Base-by-base conservation (phyloP, 345 rosid genomes). In the Barbarea vulgaris region DNA sequence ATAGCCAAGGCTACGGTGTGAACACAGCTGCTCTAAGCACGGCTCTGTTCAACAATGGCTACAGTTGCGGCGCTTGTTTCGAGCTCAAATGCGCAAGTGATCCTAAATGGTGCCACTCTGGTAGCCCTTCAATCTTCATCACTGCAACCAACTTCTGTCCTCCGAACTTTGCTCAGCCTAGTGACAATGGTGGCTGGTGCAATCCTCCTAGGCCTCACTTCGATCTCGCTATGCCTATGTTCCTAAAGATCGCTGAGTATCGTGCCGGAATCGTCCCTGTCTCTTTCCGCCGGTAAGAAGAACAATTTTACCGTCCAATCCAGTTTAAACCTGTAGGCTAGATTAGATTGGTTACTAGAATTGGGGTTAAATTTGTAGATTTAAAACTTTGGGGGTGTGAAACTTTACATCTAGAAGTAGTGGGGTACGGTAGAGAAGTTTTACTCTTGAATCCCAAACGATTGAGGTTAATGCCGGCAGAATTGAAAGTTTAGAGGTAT, bases 21-120 rank as follows among this genome's bases (percentile, higher is more conserved):
- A 87, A 85, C 87, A 89, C 93, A 17, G 91, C 93, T 36, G 93
- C 93, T 41, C 67, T 89, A 6, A 89, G 93, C 82, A 89, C 93
- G 0, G 89, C 91, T 28, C 77, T 89, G 59, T 89, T 89, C 80
- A 89, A 89, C 93, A 84, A 82, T 48, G 93, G 91, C 5, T 67
- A 63, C 18, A 84, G 89, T 24, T 89, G 93, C 27, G 93, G 93
- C 0, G 81, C 93, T 57, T 89, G 93, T 81, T 89, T 87, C 14
- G 93, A 89, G 84, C 69, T 89, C 34, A 87, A 85, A 79, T 89
- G 93, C 28, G 84, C 64, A 0, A 67, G 77, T 44, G 93, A 89
- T 25, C 85, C 88, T 5, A 71, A 10, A 9, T 89, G 93, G 93
- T 89, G 93, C 60, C 84, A 83, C 41, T 79, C 88, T 0, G 89